Base-by-base conservation (phyloP, 495 filamentous ascomycete species). In the Penicillium atrosanguineum region DNA sequence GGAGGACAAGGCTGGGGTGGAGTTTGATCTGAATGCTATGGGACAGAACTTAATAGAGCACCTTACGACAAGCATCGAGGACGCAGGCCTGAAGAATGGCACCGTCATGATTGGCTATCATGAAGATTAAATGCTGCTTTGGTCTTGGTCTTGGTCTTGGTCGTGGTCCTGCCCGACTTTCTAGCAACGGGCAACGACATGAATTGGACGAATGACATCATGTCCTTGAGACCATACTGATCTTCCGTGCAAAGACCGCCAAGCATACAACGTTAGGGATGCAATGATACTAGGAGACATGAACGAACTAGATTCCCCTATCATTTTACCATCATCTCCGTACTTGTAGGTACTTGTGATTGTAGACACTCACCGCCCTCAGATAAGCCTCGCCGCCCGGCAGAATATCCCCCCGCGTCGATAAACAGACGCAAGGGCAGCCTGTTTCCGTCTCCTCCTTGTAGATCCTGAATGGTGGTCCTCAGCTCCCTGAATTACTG, bases 41-140 rank as follows among this genome's bases (percentile, higher is more conserved):
- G 88, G 90, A 37, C 84, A 79, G 61, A 91, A 97, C 57, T 65
- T 98, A 50, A 89, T 96, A 43, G 87, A 88, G 6, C 65, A 75
- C 34, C 73, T 96, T 9, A 81, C 87, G 38, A 69, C 80, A 49
- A 90, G 83, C 18, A 87, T 98, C 43, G 81, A 83, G 48, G 87
- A 90, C 64, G 91, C 91, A 1, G 91, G 94, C 2, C 67, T 98
- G 56, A 92, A 88, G 73, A 93, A 93, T 60, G 90, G 85, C 14
- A 95, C 89, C 0, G 85, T 98, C 34, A 96, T 95, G 87, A 85
- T 98, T 37, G 94, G 95, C 64, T 95, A 87, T 61, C 66, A 90
- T 46, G 86, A 89, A 63, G 84, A 86, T 14, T 87, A 77, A 62
- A 44, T 21, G 1, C 15, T n/a, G 42, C 21, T 26, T 21, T 31